Conservation (phyloP, 2,329 filamentous ascomycete species). For the Elsinoe ampelina region DNA sequence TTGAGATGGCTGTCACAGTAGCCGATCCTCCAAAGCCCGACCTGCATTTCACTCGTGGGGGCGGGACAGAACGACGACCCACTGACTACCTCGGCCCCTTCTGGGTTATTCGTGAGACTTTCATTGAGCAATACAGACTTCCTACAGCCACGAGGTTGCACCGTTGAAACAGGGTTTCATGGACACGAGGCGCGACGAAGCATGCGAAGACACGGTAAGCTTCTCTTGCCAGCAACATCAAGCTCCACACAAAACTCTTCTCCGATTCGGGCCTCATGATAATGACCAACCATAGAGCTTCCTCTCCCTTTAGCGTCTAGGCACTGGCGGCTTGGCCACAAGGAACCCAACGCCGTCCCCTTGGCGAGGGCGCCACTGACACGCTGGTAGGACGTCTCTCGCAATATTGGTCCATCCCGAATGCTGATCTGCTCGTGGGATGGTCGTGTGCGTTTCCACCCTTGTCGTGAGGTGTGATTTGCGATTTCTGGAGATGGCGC, state of each 20-base stretch:
- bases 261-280: background rate
- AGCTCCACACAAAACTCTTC: slow-evolving; percentile 10
- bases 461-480: background rate
- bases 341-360: background rate
- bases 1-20: background rate
- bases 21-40: slow-evolving; percentile 7
- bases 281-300: background rate
- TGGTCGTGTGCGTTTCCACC: slow-evolving; percentile 2
- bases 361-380: slow-evolving; percentile 8
- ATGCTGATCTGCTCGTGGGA: background rate
- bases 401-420: background rate
- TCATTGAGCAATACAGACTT: too few species aligned
- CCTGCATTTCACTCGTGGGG: background rate
- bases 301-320: background rate
- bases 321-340: background rate
- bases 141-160: background rate
- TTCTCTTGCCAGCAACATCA: slow-evolving; percentile 4
- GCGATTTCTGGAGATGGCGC: background rate
- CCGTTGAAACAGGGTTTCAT: background rate
- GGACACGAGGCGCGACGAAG: slow-evolving; percentile 6
- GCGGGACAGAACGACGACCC: too few species aligned
- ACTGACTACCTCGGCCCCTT: too few species aligned
- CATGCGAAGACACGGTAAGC: slow-evolving; percentile 9
- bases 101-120: too few species aligned
- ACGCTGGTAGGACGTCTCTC: background rate